These are phyloP conservation scores for Annulohypoxylon bovei DNA, from an alignment of 495 filamentous ascomycete genomes.

Conservation along the genomic window DNA sequence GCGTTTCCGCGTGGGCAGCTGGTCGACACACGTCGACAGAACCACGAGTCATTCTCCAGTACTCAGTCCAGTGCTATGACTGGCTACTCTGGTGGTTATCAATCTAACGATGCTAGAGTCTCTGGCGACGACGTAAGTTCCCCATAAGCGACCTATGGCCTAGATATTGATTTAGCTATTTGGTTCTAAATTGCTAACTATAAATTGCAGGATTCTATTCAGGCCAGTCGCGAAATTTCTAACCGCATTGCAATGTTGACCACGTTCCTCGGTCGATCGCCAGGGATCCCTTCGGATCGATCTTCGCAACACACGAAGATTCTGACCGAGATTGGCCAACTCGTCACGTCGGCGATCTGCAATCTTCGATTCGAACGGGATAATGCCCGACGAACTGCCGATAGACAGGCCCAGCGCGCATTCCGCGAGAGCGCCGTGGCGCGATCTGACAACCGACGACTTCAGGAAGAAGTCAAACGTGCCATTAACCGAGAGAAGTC, in stretches of 20 bases:
- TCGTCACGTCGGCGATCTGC: background rate
- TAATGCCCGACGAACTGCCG: background rate
- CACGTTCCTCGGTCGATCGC: background rate
- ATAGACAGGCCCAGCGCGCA: background rate
- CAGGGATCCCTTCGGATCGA: background rate
- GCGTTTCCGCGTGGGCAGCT: background rate
- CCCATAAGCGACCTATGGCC: background rate
- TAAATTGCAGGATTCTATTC: background rate
- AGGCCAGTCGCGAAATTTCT: constrained; percentile 2
- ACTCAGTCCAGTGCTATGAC: background rate
- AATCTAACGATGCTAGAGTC: background rate
- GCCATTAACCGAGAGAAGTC: background rate
- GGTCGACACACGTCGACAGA: background rate
- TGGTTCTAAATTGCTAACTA: constrained; percentile 13
- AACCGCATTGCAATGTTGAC: background rate
- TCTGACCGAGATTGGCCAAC: constrained; percentile 11
- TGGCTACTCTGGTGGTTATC: background rate
- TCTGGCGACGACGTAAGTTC: constrained; percentile 23
- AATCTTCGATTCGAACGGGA: constrained; percentile 14
- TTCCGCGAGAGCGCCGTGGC: background rate
- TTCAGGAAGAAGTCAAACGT: background rate
- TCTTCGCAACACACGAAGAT: background rate
- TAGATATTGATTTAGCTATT: background rate
- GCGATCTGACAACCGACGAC: background rate
- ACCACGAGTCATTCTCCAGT: constrained; percentile 16